phyloP scores from a whole-genome alignment of 1,284 basidiomycete genomes.

The Cryptococcus hybrid region DNA sequence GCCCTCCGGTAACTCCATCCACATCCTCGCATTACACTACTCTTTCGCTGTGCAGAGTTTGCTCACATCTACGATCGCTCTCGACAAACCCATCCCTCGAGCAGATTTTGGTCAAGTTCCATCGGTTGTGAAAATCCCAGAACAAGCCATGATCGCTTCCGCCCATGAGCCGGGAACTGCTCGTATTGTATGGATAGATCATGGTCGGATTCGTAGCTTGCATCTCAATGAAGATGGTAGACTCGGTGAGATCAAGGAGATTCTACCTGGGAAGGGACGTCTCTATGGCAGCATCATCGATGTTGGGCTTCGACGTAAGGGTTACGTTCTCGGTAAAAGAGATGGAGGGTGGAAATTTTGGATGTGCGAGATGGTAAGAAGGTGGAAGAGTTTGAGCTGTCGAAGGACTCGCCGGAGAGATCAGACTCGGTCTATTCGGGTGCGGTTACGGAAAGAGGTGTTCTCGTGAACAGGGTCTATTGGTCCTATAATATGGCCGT shows the following conservation, averaged over 20 bases:
- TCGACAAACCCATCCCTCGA: slow-evolving; percentile 59
- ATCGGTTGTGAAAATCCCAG: slow-evolving; percentile 54
- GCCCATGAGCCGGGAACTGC: slow-evolving; percentile 40
- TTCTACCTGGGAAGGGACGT: slow-evolving; percentile 43
- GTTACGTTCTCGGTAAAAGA: slow-evolving; percentile 51
- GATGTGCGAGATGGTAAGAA: slow-evolving; percentile 52
- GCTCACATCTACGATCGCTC: slow-evolving; percentile 61
- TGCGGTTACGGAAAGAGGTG: slow-evolving; percentile 10
- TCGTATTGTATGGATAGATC: slow-evolving; percentile 66
- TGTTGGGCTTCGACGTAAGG: slow-evolving; percentile 33
- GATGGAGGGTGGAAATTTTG: slow-evolving; percentile 60
- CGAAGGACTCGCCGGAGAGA: slow-evolving; percentile 39
- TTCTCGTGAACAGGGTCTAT: slow-evolving; percentile 62
- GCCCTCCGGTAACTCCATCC: slow-evolving; percentile 58
- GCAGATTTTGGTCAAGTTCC: slow-evolving; percentile 57
- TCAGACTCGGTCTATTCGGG: slow-evolving; percentile 56
- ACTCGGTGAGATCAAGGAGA: slow-evolving; percentile 58
- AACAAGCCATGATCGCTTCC: slow-evolving; percentile 31
- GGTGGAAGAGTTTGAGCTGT: slow-evolving; percentile 61
- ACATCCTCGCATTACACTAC: slow-evolving; percentile 66
- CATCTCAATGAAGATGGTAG: slow-evolving; percentile 24
- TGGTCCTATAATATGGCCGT: slow-evolving; percentile 66
- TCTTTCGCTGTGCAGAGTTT: slow-evolving; percentile 64
- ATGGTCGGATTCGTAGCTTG: slow-evolving; percentile 53
- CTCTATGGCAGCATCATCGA: slow-evolving; percentile 31